Percentiles rank a stretch among this genome's conserved stretches.
These are phyloP conservation scores for Amborella trichopoda DNA, from an alignment of 164 flowering plant species.

Conservation along the genomic window DNA sequence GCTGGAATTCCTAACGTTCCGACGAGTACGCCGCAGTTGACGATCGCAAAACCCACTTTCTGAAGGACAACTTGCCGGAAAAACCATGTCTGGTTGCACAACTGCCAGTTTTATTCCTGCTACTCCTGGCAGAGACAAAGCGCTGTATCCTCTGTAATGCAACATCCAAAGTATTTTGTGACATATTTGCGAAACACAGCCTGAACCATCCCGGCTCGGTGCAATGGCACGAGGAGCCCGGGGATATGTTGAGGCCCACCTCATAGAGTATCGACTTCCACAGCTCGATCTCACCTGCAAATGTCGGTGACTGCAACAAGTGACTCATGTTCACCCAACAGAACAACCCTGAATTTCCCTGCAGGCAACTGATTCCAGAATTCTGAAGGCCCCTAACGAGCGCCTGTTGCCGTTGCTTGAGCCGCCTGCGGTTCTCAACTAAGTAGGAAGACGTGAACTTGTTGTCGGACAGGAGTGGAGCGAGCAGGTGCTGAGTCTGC, in stretches of 20 bases:
- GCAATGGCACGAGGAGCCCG: slow-evolving; percentile 87
- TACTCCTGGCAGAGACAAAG: slow-evolving; percentile 16
- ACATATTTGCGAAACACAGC: slow-evolving; percentile 82
- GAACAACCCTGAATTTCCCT: slow-evolving; percentile 58
- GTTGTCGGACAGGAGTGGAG: slow-evolving; percentile 18
- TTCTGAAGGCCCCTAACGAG: slow-evolving; percentile 18
- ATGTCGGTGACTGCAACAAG: slow-evolving; percentile 31
- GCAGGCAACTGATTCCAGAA: slow-evolving; percentile 15
- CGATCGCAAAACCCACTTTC: too few species aligned
- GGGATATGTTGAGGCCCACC: slow-evolving; percentile 65
- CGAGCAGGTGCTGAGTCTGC: slow-evolving; percentile 26
- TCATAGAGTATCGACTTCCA: slow-evolving; percentile 70
- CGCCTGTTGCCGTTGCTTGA: slow-evolving; percentile 13
- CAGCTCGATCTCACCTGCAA: slow-evolving; percentile 63
- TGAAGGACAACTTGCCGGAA: too few species aligned
- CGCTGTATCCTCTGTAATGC: slow-evolving; percentile 39
- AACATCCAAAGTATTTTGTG: slow-evolving; percentile 42
- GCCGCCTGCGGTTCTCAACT: slow-evolving; percentile 13
- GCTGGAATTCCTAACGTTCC: too few species aligned
- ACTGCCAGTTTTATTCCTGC: too few species aligned
- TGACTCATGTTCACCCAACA: slow-evolving; percentile 93
- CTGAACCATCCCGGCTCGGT: slow-evolving; percentile 92
- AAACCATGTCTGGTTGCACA: too few species aligned
- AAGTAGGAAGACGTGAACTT: slow-evolving; percentile 15
- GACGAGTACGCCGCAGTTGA: too few species aligned